A percentile compares a stretch with the other conserved stretches of the same genome.
phyloP scores from a whole-genome alignment of 257 asterid genomes.

The Solanum microdontum region DNA sequence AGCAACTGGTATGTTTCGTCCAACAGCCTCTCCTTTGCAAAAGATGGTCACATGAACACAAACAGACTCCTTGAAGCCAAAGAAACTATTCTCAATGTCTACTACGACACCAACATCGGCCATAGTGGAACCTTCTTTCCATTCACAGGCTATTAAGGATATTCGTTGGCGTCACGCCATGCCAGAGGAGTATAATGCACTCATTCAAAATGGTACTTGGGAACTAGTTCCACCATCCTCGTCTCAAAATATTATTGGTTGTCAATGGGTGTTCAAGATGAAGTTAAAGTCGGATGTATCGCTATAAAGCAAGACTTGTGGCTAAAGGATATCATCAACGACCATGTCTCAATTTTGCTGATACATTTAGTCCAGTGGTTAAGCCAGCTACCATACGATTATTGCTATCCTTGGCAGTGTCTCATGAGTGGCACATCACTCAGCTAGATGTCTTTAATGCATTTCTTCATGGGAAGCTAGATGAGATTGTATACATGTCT shows the following conservation, averaged over 20 bases:
- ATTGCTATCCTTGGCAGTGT: background rate
- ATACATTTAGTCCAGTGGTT: background rate
- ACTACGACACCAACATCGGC: background rate
- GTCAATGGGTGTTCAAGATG: background rate
- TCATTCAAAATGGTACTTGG: background rate
- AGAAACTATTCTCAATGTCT: background rate
- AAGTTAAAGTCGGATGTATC: background rate
- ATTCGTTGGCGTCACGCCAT: background rate
- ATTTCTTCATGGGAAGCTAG: background rate
- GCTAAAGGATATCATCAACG: background rate
- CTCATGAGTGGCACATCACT: background rate
- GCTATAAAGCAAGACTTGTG: background rate
- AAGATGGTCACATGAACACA: background rate
- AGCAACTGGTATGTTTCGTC: too few relatives aligned
- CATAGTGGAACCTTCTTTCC: background rate
- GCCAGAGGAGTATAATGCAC: background rate
- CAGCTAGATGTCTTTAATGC: background rate
- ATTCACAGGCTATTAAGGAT: background rate
- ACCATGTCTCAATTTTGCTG: background rate
- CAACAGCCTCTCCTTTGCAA: background rate
- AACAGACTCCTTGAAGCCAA: background rate
- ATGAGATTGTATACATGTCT: background rate
- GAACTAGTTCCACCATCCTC: background rate
- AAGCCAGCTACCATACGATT: background rate
- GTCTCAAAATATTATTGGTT: background rate